phyloP scores from a whole-genome alignment of 352 stramenopile species.

The Ophiocytium majus region DNA sequence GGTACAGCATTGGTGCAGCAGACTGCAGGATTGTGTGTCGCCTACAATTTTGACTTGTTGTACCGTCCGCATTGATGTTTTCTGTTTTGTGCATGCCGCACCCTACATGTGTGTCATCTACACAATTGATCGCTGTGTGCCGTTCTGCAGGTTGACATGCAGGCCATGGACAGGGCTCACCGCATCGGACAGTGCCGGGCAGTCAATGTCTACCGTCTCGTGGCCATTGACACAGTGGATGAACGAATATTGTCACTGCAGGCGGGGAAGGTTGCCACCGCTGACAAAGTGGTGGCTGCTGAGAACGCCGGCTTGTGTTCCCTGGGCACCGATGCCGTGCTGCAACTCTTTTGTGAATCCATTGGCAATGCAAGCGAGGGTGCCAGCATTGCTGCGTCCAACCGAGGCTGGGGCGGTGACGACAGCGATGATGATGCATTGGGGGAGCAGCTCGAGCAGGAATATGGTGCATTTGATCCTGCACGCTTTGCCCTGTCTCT shows the following conservation, averaged over 20 bases:
- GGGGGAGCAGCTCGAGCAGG: background rate
- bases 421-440: background rate
- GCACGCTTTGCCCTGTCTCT: background rate
- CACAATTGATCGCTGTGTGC: background rate
- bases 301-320: conserved; percentile 50
- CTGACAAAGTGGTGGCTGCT: conserved; percentile 40
- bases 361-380: conserved; percentile 20
- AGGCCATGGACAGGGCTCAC: conserved; percentile 68
- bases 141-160: conserved; percentile 34
- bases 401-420: background rate
- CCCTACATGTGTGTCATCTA: background rate
- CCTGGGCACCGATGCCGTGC: conserved; percentile 36
- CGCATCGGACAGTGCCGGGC: conserved; percentile 66
- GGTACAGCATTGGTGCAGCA: background rate
- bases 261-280: conserved; percentile 46
- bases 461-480: background rate
- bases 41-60: background rate
- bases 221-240: conserved; percentile 88
- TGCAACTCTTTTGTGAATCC: conserved; percentile 48
- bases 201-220: conserved; percentile 82
- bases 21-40: background rate
- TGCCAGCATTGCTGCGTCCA: background rate
- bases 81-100: background rate
- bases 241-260: conserved; percentile 79
- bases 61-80: no score